phyloP scores from a whole-genome alignment of 2,329 filamentous ascomycete genomes.

The Neonectria faginata region DNA sequence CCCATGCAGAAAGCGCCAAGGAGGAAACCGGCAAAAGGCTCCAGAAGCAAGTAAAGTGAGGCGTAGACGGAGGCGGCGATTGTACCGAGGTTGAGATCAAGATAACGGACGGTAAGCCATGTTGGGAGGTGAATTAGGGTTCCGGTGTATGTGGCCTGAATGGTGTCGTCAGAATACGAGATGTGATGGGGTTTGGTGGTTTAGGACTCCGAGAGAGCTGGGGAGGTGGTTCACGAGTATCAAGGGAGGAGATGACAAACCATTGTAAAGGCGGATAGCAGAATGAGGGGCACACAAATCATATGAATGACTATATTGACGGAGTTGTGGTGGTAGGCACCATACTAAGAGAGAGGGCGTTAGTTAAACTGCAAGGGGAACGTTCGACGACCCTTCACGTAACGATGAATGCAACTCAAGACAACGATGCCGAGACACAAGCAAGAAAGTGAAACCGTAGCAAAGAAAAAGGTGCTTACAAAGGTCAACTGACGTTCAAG shows the following conservation, averaged over 20 bases:
- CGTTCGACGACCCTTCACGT: neutral
- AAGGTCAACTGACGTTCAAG: slow-evolving; percentile 86
- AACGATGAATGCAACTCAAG: neutral
- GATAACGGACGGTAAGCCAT: slow-evolving; percentile 75
- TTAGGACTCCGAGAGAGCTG: slow-evolving; percentile 13
- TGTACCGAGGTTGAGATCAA: slow-evolving; percentile 74
- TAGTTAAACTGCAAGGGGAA: slow-evolving; percentile 25
- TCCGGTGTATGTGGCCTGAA: slow-evolving; percentile 71
- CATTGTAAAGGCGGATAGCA: slow-evolving; percentile 77
- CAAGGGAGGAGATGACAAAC: slow-evolving; percentile 60
- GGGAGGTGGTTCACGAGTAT: neutral
- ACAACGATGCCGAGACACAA: slow-evolving; percentile 10
- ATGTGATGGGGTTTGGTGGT: slow-evolving; percentile 1
- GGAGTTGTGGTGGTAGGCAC: slow-evolving; percentile 82
- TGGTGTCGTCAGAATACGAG: slow-evolving; percentile 23
- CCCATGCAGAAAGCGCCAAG: slow-evolving; percentile 81
- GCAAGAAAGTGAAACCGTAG: neutral
- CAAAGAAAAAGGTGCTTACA: slow-evolving; percentile 63
- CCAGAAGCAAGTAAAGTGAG: slow-evolving; percentile 87
- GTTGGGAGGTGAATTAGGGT: slow-evolving; percentile 72
- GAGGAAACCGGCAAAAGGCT: slow-evolving; percentile 88
- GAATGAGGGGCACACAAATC: slow-evolving; percentile 80
- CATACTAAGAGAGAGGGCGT: slow-evolving; percentile 69
- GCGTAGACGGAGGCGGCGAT: slow-evolving; percentile 76
- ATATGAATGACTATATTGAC: slow-evolving; percentile 85